Conservation (phyloP, 768 basidiomycete species). For the Leccinum imitatum region DNA sequence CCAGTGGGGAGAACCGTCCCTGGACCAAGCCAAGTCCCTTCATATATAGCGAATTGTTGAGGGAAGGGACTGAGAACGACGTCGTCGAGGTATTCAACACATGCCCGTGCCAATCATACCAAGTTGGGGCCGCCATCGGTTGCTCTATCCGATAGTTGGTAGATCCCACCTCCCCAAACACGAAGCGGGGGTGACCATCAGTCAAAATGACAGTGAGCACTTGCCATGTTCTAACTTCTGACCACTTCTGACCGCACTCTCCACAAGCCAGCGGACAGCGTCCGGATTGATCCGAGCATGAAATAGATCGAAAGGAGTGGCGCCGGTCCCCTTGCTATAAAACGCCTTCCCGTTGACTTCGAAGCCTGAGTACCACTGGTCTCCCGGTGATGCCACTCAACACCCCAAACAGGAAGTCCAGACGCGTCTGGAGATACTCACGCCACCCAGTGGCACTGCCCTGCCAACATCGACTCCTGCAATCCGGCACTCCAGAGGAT, state of each 20-base stretch:
- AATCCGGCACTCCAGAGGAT: no score
- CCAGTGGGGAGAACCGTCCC: slow-evolving; percentile 45
- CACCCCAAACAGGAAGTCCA: no score
- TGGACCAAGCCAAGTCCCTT: slow-evolving; percentile 36
- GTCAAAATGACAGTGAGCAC: slow-evolving; percentile 6
- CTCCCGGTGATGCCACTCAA: slow-evolving; percentile 48
- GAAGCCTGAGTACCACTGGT: slow-evolving; percentile 53
- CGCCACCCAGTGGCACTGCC: no score
- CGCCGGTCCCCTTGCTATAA: slow-evolving; percentile 54
- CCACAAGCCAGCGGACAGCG: slow-evolving; percentile 52
- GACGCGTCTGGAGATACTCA: no score
- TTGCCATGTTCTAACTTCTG: slow-evolving; percentile 66
- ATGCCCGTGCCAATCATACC: slow-evolving; percentile 56
- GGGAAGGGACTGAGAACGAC: slow-evolving; percentile 43
- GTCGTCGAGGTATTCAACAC: slow-evolving; percentile 37
- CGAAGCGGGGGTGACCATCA: slow-evolving; percentile 41
- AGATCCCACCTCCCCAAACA: slow-evolving; percentile 59
- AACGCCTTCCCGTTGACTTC: slow-evolving; percentile 57
- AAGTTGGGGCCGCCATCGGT: slow-evolving; percentile 46
- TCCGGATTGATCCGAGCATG: slow-evolving; percentile 51
- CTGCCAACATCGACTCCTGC: no score
- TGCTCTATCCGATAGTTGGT: slow-evolving; percentile 43
- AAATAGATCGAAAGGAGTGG: slow-evolving; percentile 62
- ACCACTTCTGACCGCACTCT: slow-evolving; percentile 52
- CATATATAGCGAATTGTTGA: slow-evolving; percentile 50